Conservation (phyloP, 352 stramenopile genomes). For the Ophiocytium majus region DNA sequence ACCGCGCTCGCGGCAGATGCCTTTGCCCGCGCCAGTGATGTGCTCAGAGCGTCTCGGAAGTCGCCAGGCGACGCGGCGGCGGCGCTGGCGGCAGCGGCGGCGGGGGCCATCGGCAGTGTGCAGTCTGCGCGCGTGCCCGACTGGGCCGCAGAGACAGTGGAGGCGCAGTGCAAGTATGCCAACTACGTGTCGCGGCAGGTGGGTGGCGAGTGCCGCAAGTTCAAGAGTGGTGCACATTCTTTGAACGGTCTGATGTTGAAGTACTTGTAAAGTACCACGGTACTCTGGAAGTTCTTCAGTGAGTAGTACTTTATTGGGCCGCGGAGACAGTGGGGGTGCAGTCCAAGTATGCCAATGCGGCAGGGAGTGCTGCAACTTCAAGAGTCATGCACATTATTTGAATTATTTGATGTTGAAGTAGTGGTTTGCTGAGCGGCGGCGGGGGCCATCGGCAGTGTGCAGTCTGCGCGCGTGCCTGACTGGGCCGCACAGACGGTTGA, state of each 20-base stretch:
- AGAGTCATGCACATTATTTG: too few species aligned
- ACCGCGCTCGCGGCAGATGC: not conserved
- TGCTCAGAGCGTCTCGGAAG: slow-evolving; percentile 22
- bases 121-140: slow-evolving; percentile 58
- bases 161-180: slow-evolving; percentile 57
- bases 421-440: too few species aligned
- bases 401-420: too few species aligned
- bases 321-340: too few species aligned
- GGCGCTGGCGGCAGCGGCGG: slow-evolving; percentile 18
- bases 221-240: too few species aligned
- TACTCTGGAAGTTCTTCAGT: too few species aligned
- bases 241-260: too few species aligned
- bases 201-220: too few species aligned
- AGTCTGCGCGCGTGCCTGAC: slow-evolving; percentile 58
- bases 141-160: slow-evolving; percentile 61
- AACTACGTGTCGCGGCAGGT: slow-evolving; percentile 84
- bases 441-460: slow-evolving; percentile 22
- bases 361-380: too few species aligned
- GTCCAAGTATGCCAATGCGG: too few species aligned
- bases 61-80: slow-evolving; percentile 28
- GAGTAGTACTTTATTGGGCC: too few species aligned
- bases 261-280: too few species aligned
- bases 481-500: slow-evolving; percentile 60
- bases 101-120: slow-evolving; percentile 24
- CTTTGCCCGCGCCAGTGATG: slow-evolving; percentile 21